A percentile compares a stretch with the other conserved stretches of the same genome.
Conservation (phyloP, 2,329 filamentous ascomycete species). For the Penicillium sp. region DNA sequence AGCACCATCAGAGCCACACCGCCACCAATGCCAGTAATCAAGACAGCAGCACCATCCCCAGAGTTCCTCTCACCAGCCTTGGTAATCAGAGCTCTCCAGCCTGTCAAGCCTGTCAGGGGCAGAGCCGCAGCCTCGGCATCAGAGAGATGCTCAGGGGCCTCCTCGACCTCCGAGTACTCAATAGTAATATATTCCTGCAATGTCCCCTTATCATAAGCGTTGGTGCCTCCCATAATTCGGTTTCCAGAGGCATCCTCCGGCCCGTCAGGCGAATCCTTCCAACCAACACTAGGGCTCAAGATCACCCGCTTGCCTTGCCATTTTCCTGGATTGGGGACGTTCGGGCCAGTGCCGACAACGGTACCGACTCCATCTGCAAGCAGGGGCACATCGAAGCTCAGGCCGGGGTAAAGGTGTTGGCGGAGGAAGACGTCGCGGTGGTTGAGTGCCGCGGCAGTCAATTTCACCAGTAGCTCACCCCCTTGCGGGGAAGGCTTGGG, state of each 20-base stretch:
- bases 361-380: slow-evolving; percentile 78
- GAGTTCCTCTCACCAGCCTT: slow-evolving; percentile 65
- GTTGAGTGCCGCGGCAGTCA: slow-evolving; percentile 81
- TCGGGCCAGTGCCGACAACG: slow-evolving; percentile 64
- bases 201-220: slow-evolving; percentile 64
- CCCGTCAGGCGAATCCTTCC: slow-evolving; percentile 67
- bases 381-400: slow-evolving; percentile 74
- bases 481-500: slow-evolving; percentile 63
- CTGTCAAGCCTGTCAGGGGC: slow-evolving; percentile 81
- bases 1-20: slow-evolving; percentile 82
- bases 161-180: slow-evolving; percentile 69
- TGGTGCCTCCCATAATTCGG: slow-evolving; percentile 56
- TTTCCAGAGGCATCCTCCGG: slow-evolving; percentile 62
- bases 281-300: slow-evolving; percentile 73
- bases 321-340: slow-evolving; percentile 47
- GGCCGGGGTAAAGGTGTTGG: slow-evolving; percentile 83
- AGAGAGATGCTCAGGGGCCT: slow-evolving; percentile 68
- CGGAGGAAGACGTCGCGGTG: slow-evolving; percentile 95
- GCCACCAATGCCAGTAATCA: slow-evolving; percentile 89
- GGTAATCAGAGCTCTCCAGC: slow-evolving; percentile 77
- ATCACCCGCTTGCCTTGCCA: slow-evolving; percentile 70
- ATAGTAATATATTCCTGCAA: slow-evolving; percentile 71
- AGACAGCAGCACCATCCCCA: slow-evolving; percentile 64
- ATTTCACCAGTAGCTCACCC: slow-evolving; percentile 69
- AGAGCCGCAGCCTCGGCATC: slow-evolving; percentile 77